These are phyloP conservation scores for Lecanicillium sp. DNA, from an alignment of 2,329 filamentous ascomycete genomes.

Conservation along the genomic window DNA sequence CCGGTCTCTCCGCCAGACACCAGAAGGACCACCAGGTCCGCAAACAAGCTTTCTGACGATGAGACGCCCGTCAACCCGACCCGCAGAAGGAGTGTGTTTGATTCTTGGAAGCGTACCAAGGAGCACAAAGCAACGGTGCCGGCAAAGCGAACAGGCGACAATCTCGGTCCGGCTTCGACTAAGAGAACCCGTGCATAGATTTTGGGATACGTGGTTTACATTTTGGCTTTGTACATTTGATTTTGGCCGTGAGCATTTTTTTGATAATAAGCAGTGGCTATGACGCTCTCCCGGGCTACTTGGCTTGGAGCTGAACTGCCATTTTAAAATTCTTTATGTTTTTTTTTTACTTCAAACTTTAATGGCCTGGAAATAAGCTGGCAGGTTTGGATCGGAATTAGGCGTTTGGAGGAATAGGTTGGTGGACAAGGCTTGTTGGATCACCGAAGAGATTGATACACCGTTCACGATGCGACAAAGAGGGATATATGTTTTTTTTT, in stretches of 20 bases:
- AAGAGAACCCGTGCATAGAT: slow-evolving; percentile 28
- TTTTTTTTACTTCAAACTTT: background rate
- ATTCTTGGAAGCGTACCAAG: slow-evolving; percentile 62
- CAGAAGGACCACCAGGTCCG: slow-evolving; percentile 48
- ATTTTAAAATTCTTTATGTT: slow-evolving; percentile 7
- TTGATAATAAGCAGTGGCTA: background rate
- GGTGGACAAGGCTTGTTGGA: too few relatives aligned
- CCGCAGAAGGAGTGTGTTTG: slow-evolving; percentile 49
- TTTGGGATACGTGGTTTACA: too few relatives aligned
- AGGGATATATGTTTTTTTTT: too few relatives aligned
- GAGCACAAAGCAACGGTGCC: slow-evolving; percentile 36
- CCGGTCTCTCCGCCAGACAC: slow-evolving; percentile 57
- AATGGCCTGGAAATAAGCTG: too few relatives aligned
- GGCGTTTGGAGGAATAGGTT: slow-evolving; percentile 7
- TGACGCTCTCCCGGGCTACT: too few relatives aligned
- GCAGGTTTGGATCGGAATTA: background rate
- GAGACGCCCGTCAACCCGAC: slow-evolving; percentile 28
- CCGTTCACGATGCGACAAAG: too few relatives aligned
- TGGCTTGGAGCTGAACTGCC: too few relatives aligned
- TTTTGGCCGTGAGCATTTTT: background rate
- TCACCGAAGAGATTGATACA: too few relatives aligned
- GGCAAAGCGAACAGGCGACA: slow-evolving; percentile 32
- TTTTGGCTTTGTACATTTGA: too few relatives aligned
- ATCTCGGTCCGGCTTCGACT: slow-evolving; percentile 18
- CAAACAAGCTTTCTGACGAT: slow-evolving; percentile 38